phyloP scores from a whole-genome alignment of 257 asterid genomes.

The Cordia subcordata region DNA sequence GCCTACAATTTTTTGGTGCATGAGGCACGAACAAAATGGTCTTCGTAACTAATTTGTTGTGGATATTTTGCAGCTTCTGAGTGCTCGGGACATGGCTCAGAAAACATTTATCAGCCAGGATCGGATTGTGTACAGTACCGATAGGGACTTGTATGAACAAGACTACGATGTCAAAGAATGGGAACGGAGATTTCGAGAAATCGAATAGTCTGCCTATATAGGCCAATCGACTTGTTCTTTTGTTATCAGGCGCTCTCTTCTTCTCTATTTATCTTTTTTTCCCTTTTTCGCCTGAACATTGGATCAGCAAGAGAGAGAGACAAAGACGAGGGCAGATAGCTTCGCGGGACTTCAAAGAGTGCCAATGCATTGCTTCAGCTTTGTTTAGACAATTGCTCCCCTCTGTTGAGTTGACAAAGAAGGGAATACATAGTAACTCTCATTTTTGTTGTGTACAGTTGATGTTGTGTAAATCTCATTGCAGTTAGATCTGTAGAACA shows the following conservation, averaged over 20 bases:
- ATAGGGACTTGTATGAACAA: conserved; percentile 70
- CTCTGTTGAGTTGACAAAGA: neutral
- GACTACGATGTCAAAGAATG: conserved; percentile 77
- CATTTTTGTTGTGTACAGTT: neutral
- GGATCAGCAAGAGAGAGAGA: neutral
- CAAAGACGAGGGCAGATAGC: neutral
- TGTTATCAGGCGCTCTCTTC: neutral
- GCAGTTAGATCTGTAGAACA: too few species aligned
- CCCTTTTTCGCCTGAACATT: neutral
- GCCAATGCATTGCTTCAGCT: neutral
- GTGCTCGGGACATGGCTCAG: conserved; percentile 96
- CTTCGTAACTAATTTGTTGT: neutral
- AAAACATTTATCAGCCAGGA: conserved; percentile 79
- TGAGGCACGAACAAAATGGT: too few species aligned
- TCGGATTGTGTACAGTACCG: conserved; percentile 79
- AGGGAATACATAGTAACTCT: neutral
- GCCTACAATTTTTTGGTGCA: too few species aligned
- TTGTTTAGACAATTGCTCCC: neutral
- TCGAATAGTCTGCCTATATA: conserved; percentile 39
- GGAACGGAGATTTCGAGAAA: conserved; percentile 69
- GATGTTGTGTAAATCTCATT: neutral
- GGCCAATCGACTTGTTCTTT: neutral
- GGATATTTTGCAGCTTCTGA: conserved; percentile 52
- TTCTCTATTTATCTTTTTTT: too few species aligned
- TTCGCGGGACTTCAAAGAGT: conserved; percentile 4